These are phyloP conservation scores for Eragrostis tef DNA, from an alignment of 202 grass and related monocot species.

Conservation along the genomic window DNA sequence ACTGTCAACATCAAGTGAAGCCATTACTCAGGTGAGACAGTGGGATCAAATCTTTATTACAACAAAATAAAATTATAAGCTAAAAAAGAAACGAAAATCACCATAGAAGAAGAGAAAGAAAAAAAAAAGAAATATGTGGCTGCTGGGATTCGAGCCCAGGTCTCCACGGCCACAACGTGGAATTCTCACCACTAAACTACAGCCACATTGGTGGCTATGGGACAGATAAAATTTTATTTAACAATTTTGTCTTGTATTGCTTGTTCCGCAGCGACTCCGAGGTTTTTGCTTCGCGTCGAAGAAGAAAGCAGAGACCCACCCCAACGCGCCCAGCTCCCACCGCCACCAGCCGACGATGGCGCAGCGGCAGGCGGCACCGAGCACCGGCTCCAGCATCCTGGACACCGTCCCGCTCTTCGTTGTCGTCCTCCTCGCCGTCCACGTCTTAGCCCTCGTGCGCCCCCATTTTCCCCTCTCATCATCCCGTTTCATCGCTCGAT, in stretches of 20 bases:
- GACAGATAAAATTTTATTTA: no score
- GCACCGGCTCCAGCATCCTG: slow-evolving; percentile 35
- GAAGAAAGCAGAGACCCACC: not conserved
- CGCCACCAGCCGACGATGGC: slow-evolving; percentile 35
- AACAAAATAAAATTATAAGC: no score
- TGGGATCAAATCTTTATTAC: no score
- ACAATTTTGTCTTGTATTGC: no score
- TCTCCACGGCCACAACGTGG: slow-evolving; percentile 61
- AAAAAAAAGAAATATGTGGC: slow-evolving; percentile 43
- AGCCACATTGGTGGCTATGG: no score
- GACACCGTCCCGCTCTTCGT: slow-evolving; percentile 67
- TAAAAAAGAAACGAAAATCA: no score
- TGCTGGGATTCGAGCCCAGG: slow-evolving; percentile 75
- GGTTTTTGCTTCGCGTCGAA: not conserved
- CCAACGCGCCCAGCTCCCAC: not conserved
- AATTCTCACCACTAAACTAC: slow-evolving; percentile 82
- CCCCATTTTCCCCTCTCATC: not conserved
- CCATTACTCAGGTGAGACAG: no score
- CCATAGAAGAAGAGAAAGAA: not conserved
- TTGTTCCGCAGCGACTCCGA: not conserved
- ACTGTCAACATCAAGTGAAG: no score
- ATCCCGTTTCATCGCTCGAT: not conserved
- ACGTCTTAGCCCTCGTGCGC: slow-evolving; percentile 77
- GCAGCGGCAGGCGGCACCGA: slow-evolving; percentile 5
- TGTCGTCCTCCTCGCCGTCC: slow-evolving; percentile 62